phyloP scores from a whole-genome alignment of 768 basidiomycete genomes.

The Chalciporus chontae region DNA sequence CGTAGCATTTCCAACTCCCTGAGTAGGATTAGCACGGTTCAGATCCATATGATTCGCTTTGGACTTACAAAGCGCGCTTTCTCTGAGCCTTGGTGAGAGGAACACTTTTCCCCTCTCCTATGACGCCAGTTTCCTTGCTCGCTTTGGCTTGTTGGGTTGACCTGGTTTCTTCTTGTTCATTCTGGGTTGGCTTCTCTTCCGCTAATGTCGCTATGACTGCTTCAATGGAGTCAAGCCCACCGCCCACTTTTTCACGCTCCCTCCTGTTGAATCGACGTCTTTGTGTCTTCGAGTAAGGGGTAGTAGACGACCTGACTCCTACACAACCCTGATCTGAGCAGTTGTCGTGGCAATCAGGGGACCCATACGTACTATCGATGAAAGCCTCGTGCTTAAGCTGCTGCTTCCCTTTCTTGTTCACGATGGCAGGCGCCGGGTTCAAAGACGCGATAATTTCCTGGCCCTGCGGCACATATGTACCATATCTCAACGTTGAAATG shows the following conservation, averaged over 20 bases:
- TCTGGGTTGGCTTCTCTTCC: slow-evolving; percentile 25
- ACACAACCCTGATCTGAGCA: not conserved
- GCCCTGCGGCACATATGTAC: slow-evolving; percentile 33
- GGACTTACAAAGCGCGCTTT: slow-evolving; percentile 64
- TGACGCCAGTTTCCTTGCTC: slow-evolving; percentile 44
- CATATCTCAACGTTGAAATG: not conserved
- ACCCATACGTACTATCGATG: slow-evolving; percentile 49
- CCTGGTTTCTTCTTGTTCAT: slow-evolving; percentile 14
- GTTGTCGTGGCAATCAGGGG: not conserved
- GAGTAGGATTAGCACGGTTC: slow-evolving; percentile 1
- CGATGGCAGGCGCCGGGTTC: slow-evolving; percentile 20
- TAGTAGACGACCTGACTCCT: slow-evolving; percentile 49
- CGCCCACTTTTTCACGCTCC: slow-evolving; percentile 55
- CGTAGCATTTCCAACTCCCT: slow-evolving; percentile 68
- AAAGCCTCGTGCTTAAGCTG: slow-evolving; percentile 65
- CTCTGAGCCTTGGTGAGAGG: slow-evolving; percentile 64
- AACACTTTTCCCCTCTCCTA: slow-evolving; percentile 60
- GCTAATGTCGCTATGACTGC: slow-evolving; percentile 54
- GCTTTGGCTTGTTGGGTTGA: slow-evolving; percentile 8
- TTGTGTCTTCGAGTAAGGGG: slow-evolving; percentile 72
- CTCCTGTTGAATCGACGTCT: slow-evolving; percentile 67
- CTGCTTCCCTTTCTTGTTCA: slow-evolving; percentile 67
- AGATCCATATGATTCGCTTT: not conserved
- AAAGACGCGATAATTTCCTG: slow-evolving; percentile 42
- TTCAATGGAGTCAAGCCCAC: slow-evolving; percentile 49